These are phyloP conservation scores for Candida ovalis DNA, from an alignment of 805 yeast species.

Conservation along the genomic window DNA sequence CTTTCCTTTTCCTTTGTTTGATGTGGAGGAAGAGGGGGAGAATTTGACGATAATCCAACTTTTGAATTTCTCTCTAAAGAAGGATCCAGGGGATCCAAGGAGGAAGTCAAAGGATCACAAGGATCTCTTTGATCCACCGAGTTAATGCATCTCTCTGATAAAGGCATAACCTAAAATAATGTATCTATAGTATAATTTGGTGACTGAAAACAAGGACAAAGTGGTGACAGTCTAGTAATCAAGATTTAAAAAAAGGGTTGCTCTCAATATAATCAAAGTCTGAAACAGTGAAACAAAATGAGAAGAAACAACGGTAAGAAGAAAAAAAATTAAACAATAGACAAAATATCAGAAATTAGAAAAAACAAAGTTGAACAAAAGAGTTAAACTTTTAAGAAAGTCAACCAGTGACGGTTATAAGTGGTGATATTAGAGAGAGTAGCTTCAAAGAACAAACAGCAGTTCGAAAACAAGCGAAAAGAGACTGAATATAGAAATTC, in stretches of 20 bases:
- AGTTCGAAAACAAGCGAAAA: background rate
- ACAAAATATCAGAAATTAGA: background rate
- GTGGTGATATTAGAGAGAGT: background rate
- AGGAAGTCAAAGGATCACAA: background rate
- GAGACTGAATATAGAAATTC: background rate
- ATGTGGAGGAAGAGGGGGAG: background rate
- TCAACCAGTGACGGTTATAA: background rate
- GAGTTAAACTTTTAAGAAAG: background rate
- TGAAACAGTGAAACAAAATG: background rate
- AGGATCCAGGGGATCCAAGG: background rate
- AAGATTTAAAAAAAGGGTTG: background rate
- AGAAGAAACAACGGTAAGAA: background rate
- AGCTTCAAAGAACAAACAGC: background rate
- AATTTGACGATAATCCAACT: background rate
- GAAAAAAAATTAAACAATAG: background rate
- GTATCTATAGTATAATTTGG: background rate
- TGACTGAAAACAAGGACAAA: background rate
- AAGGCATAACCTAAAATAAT: constrained; percentile 11
- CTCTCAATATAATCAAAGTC: background rate
- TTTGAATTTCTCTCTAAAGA: background rate
- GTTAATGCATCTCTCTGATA: constrained; percentile 17
- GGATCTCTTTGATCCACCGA: constrained; percentile 9
- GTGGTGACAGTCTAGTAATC: background rate
- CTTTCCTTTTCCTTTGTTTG: background rate
- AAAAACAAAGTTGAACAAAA: background rate